Evolutionary conservation across 257 asterid genomes (phyloP).

Genomic region (Lycium ferocissimum): DNA sequence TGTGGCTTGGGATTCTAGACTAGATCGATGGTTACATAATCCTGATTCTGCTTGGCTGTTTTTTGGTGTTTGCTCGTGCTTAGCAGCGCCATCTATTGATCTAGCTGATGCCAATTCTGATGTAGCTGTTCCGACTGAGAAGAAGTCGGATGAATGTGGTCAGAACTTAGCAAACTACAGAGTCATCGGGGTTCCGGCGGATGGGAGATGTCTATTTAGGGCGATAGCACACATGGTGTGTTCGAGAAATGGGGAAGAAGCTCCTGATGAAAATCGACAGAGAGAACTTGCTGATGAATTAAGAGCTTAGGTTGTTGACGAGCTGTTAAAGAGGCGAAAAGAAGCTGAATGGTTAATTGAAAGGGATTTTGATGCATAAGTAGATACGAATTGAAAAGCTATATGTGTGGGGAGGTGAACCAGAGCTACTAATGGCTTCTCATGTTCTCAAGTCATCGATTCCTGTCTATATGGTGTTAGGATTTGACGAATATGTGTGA

Average conservation of each 20-base stretch:
- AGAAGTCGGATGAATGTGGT: slow-evolving; percentile 33
- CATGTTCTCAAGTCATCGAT: slow-evolving; percentile 77
- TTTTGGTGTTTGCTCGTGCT: slow-evolving; percentile 65
- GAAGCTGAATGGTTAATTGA: slow-evolving; percentile 86
- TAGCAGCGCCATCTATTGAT: slow-evolving; percentile 48
- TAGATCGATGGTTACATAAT: slow-evolving; percentile 90
- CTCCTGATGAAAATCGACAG: slow-evolving; percentile 77
- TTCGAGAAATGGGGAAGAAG: slow-evolving; percentile 66
- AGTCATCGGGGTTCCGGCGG: slow-evolving; percentile 75
- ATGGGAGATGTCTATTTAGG: slow-evolving; percentile 83
- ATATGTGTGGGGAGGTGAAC: slow-evolving; percentile 93
- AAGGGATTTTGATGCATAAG: slow-evolving; percentile 81
- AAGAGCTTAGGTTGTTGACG: slow-evolving; percentile 92
- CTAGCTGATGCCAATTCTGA: slow-evolving; percentile 38
- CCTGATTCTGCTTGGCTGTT: slow-evolving; percentile 85
- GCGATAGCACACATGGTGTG: slow-evolving; percentile 84
- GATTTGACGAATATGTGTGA: too few species aligned
- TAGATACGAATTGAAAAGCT: slow-evolving; percentile 72
- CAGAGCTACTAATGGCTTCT: slow-evolving; percentile 83
- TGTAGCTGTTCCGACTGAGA: slow-evolving; percentile 28
- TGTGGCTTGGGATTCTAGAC: slow-evolving; percentile 87
- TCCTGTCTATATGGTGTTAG: too few species aligned
- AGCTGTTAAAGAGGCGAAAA: slow-evolving; percentile 77
- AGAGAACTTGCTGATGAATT: slow-evolving; percentile 85
- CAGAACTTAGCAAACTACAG: slow-evolving; percentile 48